Percentiles rank a stretch among this genome's conserved stretches.
Evolutionary conservation across 2,329 filamentous ascomycete genomes (phyloP).

Genomic region (Aspergillus aculeatinus): DNA sequence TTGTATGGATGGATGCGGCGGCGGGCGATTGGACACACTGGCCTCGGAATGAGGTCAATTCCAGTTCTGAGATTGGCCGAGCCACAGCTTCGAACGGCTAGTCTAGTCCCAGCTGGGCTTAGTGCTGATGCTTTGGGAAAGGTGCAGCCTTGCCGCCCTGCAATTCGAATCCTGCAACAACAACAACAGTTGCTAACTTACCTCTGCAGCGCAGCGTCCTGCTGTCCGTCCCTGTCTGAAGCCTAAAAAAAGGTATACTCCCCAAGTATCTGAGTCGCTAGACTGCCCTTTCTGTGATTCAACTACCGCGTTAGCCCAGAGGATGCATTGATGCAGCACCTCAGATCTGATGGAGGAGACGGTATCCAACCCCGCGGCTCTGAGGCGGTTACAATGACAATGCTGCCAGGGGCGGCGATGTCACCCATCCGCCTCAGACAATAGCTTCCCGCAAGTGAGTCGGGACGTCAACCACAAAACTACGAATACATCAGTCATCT

Average conservation of each 20-base stretch:
- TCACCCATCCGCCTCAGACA: no score
- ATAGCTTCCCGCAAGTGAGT: no score
- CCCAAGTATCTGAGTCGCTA: background rate
- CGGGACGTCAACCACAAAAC: no score
- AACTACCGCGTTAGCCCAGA: background rate
- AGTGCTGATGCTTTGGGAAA: background rate
- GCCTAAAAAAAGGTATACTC: background rate
- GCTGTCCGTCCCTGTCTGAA: background rate
- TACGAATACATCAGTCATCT: no score
- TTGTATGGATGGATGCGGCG: conserved; percentile 1
- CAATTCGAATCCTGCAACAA: background rate
- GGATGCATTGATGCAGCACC: no score
- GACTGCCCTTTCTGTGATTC: background rate
- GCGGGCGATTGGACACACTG: background rate
- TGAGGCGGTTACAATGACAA: no score
- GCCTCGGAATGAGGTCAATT: conserved; percentile 7
- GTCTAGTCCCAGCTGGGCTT: background rate
- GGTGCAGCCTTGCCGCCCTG: conserved; percentile 1
- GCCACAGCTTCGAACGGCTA: conserved; percentile 1
- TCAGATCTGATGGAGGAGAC: no score
- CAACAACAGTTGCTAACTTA: no score
- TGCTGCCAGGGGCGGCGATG: no score
- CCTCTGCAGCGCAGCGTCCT: background rate
- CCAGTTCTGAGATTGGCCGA: conserved; percentile 5
- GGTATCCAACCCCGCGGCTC: no score